Evolutionary conservation across 2,329 filamentous ascomycete species (phyloP), one percentile per base, ranked within the genome.

Genomic region (Emmonsiellopsis sp.): DNA sequence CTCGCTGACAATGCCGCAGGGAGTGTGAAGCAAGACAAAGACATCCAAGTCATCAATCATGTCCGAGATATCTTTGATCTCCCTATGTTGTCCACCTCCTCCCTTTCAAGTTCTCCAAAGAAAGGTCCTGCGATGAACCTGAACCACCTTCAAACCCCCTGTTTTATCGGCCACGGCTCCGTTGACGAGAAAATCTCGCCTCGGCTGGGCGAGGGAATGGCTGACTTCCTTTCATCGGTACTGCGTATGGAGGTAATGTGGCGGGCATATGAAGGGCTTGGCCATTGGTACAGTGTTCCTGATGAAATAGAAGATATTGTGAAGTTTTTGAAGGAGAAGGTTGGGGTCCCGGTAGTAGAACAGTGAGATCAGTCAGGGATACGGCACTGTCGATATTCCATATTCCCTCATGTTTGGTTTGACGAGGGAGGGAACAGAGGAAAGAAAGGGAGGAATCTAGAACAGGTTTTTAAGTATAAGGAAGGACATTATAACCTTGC

Each of bases 261-360:
- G 69, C 69, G 69, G 51, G 37, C 56, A 0, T 80, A 79, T 60
- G 31, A 62, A 3, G 66, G 59, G 0, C 63, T 69, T 34, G 75
- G 74, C 0, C 76, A 79, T 55, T 78, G 76, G 73, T 76, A 77
- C 40, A 75, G 71, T 54, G 63, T 76, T 11, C 74, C 74, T 0
- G 72, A 78, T 44, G 72, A 76, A 57, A 71, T 76, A 54, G 71
- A 79, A 57, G 73, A 78, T 60, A 70, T 77, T 48, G 58, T 70
- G 7, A 45, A 59, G 0, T 75, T 74, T 50, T 52, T 53, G 32
- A 46, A 57, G 32, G 52, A 55, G 15, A 63, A 61, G 34, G 46
- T 56, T 54, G 52, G 54, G 7, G 40, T 61, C 30, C 52, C 54
- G 4, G 30, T 60, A n/a, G n/a, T n/a, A n/a, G n/a, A n/a, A n/a